Evolutionary conservation across 2,329 filamentous ascomycete genomes (phyloP).

Genomic region (Aspergillus sergii): DNA sequence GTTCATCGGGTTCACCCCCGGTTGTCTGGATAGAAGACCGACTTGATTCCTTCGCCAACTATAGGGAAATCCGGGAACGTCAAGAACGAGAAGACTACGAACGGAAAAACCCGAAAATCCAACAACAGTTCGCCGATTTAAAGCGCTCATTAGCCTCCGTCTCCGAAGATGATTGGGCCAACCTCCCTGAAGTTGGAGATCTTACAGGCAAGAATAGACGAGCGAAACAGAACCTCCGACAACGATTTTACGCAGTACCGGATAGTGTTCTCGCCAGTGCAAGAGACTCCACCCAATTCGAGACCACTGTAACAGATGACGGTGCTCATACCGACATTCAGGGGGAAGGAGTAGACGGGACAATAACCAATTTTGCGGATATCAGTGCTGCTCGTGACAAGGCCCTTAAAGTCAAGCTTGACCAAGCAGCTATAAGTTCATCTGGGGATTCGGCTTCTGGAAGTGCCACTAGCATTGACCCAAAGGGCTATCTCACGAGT

Average conservation of each 20-base stretch:
- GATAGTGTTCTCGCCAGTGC: conserved; percentile 93
- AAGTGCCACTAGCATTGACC: conserved; percentile 87
- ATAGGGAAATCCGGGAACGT: conserved; percentile 90
- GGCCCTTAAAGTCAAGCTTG: conserved; percentile 89
- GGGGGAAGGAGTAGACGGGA: conserved; percentile 67
- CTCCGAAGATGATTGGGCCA: conserved; percentile 95
- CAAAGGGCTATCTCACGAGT: conserved; percentile 93
- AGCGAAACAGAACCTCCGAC: conserved; percentile 76
- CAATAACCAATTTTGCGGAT: conserved; percentile 96
- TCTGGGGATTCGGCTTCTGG: conserved; percentile 71
- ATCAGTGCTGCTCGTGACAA: conserved; percentile 96
- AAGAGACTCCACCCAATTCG: conserved; percentile 76
- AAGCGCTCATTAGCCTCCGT: conserved; percentile 88
- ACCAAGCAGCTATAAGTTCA: conserved; percentile 77
- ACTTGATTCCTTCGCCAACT: conserved; percentile 62
- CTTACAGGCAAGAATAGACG: conserved; percentile 92
- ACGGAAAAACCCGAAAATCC: conserved; percentile 95
- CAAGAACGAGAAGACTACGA: conserved; percentile 94
- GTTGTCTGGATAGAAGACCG: conserved; percentile 76
- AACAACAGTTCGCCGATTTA: conserved; percentile 94
- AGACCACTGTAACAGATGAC: conserved; percentile 86
- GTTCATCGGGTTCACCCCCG: conserved; percentile 66
- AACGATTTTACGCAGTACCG: conserved; percentile 93
- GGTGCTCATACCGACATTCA: conserved; percentile 55
- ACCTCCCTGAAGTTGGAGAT: conserved; percentile 92